These are phyloP conservation scores for Magnusiomyces fungicola DNA, from an alignment of 1,139 yeast genomes.

Conservation along the genomic window DNA sequence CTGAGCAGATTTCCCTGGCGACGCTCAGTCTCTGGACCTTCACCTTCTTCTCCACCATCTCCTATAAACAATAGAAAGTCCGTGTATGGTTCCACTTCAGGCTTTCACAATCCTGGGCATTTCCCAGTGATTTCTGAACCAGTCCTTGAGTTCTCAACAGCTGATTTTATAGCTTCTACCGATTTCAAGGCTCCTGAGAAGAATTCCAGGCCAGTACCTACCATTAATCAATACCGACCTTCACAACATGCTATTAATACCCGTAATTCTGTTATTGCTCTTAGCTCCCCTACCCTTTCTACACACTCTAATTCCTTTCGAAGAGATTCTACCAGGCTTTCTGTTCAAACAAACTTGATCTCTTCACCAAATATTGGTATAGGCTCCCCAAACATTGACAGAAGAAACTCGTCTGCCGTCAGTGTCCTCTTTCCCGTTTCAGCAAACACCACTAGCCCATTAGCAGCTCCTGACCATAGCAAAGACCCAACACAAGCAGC, in stretches of 20 bases:
- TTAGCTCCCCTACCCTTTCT: neutral
- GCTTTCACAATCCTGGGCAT: conserved; percentile 12
- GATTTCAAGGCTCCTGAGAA: neutral
- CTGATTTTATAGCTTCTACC: conserved; percentile 13
- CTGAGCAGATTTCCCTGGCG: conserved; percentile 4
- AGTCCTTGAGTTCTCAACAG: conserved; percentile 12
- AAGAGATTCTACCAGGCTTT: neutral
- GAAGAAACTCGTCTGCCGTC: neutral
- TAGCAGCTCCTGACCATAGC: neutral
- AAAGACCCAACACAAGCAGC: neutral
- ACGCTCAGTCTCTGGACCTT: neutral
- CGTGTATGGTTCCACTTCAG: conserved; percentile 2
- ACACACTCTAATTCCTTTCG: neutral
- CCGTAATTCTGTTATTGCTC: conserved; percentile 12
- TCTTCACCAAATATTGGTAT: neutral
- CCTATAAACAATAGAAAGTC: neutral
- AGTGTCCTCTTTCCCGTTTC: neutral
- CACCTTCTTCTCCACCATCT: neutral
- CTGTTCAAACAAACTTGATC: neutral
- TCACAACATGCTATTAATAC: conserved; percentile 14
- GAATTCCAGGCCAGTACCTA: conserved; percentile 10
- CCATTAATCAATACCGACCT: conserved; percentile 11
- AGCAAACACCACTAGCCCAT: conserved; percentile 6
- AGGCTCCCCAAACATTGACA: neutral
- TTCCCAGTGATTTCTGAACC: conserved; percentile 16